Base-by-base conservation (phyloP, 495 filamentous ascomycete species). In the Baudoinia panamericana region DNA sequence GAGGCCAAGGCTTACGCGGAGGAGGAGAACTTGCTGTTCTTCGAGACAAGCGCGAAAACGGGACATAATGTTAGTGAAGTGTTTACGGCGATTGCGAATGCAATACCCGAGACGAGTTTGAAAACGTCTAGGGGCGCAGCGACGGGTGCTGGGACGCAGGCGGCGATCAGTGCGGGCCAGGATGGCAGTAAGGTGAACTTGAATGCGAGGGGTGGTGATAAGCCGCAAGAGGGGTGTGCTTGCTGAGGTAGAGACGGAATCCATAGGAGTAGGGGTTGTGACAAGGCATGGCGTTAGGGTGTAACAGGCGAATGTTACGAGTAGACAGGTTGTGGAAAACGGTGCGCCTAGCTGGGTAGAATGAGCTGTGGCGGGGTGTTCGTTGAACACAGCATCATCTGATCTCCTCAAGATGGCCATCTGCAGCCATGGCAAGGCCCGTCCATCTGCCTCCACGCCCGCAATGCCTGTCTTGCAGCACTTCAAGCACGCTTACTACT, bases 11-110 rank as follows among this genome's bases (percentile, higher is more conserved):
- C 74, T 24, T 96, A 95, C 66, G 92, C 90, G 10, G 85, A 96
- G 38, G 88, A 96, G 57, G 90, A 97, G 62, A 72, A 77, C 16
- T 63, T 96, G 36, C 56, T 97, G 51, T 97, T 96, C 65, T 97
- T 93, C 53, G 90, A 97, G 69, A 97, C 90, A 16, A 93, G 84
- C 51, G 90, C 90, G 30, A 97, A 97, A 74, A 87, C 86, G 2
- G 92, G 90, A 9, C 66, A 76, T 48, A 93, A 94, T 60, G 90
- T 97, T 22, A 74, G 79, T 47, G 87, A 90, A 49, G 90, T 97
- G 17, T 97, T 97, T 60, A 93, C 88, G 31, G 87, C 88, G n/a
- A 95, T 96, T 57, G 88, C 88, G 41, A 93, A 93, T 55, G 84
- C 86, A 19, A 96, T 96, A 45, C 88, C 90, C 1, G 90, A 96